Evolutionary conservation across 176 grass and related monocot species (phyloP), one percentile per base, ranked within the genome.

Genomic region (Musa troglodytarum): DNA sequence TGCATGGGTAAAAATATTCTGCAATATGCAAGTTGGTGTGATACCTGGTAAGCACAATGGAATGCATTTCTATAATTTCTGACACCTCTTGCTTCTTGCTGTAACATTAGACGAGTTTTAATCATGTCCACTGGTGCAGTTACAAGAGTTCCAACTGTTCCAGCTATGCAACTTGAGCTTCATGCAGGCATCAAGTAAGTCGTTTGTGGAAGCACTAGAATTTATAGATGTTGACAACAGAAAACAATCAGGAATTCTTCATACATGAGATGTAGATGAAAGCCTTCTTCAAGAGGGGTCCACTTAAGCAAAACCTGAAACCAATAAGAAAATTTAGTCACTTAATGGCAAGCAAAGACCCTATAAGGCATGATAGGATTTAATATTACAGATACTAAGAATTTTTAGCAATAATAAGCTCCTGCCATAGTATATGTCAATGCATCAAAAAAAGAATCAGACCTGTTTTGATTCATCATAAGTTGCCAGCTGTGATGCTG

Each of bases 61-160:
- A 98, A 84, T 71, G 88, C 88, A 61, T 91, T 98, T 72, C 54
- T 90, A 80, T 98, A 91, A 63, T 66, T 82, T 86, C 72, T 80
- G 62, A 54, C 75, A 76, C 86, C 84, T 84, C 73, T 79, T 28
- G 84, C 82, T 72, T 83, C 94, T 13, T 11, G 68, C 54, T 98
- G 95, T 79, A 98, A 82, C 90, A 98, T 98, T 87, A 98, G 49
- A 34, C 95, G 91, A 79, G 90, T 93, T 86, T 93, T 98, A 84
- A 93, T 86, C 88, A 91, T 93, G 80, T 93, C 95, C 56, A 93
- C 77, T 65, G 95, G 95, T 54, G 90, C 82, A 67, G 90, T 93
- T 76, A 81, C 75, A 74, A 93, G 81, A 69, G 90, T 93, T 80
- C 95, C 84, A 66, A 86, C 69, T 62, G 88, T 91, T 83, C 95